Conservation (phyloP, 202 grass and related monocot species). For the Schoenoplectus tabernaemontani region DNA sequence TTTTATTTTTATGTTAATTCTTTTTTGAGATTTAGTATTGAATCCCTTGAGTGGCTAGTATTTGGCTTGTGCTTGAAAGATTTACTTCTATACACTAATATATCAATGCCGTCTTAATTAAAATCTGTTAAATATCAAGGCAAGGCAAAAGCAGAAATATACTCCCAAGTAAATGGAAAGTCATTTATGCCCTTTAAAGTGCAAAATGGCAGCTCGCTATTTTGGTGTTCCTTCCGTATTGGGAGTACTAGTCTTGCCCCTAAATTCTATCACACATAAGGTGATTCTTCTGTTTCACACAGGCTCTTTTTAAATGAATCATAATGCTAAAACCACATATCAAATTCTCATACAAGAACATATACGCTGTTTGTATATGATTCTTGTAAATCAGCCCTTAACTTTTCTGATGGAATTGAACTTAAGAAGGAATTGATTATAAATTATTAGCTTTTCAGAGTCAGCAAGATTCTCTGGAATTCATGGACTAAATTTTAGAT, state of each 20-base stretch:
- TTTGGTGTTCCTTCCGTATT: background rate
- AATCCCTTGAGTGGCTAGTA: background rate
- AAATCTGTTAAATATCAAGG: background rate
- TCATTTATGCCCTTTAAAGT: background rate
- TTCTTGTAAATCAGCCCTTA: background rate
- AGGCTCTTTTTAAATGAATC: background rate
- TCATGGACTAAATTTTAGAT: background rate
- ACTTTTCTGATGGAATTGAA: background rate
- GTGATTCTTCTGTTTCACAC: background rate
- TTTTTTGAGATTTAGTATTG: background rate
- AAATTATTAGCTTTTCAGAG: background rate
- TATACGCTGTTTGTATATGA: background rate
- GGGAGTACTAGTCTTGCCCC: background rate
- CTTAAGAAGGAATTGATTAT: background rate
- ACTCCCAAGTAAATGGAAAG: background rate
- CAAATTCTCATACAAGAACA: background rate
- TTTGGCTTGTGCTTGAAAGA: background rate
- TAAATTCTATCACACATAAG: background rate
- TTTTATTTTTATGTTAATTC: slow-evolving; percentile 12
- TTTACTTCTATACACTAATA: background rate
- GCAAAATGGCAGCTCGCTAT: background rate
- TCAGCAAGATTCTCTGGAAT: background rate
- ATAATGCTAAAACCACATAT: background rate
- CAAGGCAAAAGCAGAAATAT: background rate
- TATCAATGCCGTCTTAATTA: background rate